These are phyloP conservation scores for Prototheca wickerhamii DNA, from an alignment of 163 green algal species.

Conservation along the genomic window DNA sequence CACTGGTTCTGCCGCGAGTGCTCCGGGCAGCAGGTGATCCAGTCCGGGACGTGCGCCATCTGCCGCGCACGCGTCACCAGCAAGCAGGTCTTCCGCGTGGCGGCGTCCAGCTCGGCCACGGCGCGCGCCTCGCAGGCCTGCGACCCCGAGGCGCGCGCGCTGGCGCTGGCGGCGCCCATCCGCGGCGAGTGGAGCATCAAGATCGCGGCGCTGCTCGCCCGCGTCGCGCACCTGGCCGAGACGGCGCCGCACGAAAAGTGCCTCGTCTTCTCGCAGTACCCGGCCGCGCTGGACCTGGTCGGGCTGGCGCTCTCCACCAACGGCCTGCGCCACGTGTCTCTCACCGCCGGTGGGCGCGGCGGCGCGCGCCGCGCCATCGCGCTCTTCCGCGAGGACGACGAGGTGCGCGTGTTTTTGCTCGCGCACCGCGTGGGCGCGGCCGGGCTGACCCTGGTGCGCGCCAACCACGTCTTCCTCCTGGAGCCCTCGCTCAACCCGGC, in stretches of 20 bases:
- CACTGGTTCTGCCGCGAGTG: slow-evolving; percentile 36
- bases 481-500: slow-evolving; percentile 64
- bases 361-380: slow-evolving; percentile 3
- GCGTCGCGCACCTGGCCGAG: slow-evolving; percentile 47
- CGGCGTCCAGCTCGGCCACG: slow-evolving; percentile 3
- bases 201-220: slow-evolving; percentile 59
- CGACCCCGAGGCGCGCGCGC: slow-evolving; percentile 9
- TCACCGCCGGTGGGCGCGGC: slow-evolving; percentile 1
- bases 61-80: slow-evolving; percentile 19
- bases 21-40: slow-evolving; percentile 23
- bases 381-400: slow-evolving; percentile 15
- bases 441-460: slow-evolving; percentile 24
- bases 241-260: slow-evolving; percentile 45
- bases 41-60: slow-evolving; percentile 15
- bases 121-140: not conserved
- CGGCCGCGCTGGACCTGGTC: slow-evolving; percentile 10
- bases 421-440: slow-evolving; percentile 19
- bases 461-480: slow-evolving; percentile 73
- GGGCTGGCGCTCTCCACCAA: slow-evolving; percentile 27
- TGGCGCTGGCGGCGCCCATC: not conserved
- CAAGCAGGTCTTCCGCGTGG: slow-evolving; percentile 21
- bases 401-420: slow-evolving; percentile 30
- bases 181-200: slow-evolving; percentile 57
- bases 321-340: slow-evolving; percentile 19
- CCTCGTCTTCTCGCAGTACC: slow-evolving; percentile 27